Base-by-base conservation (phyloP, 176 grass and related monocot genomes). In the Cenchrus purpureus region DNA sequence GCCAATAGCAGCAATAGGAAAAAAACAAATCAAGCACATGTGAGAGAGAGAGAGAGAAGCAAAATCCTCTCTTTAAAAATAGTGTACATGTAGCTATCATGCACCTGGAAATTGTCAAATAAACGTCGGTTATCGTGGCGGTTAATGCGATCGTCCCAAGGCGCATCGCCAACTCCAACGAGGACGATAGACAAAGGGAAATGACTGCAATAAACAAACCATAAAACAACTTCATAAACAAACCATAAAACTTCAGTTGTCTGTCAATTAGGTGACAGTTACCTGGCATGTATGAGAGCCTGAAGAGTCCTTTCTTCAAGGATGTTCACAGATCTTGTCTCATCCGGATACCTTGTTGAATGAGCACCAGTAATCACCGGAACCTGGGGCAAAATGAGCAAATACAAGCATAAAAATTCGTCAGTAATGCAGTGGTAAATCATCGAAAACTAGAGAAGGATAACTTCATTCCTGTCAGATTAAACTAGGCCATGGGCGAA, bases 81-180 rank as follows among this genome's bases (percentile, higher is more conserved):
- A n/a, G 4, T 19, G 20, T 40, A 40, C 37, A 40, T 2, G 11
- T 25, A 16, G 22, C 28, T 50, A 28, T 15, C 4, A 4, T 17
- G 17, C 63, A 83, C 91, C 85, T 93, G 91, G 56, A 93, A 86
- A 58, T 93, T 93, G 49, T 93, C 83, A 16, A 93, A 93, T 1
- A 28, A 68, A 7, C 64, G 12, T 12, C 46, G 76, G 20, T 45
- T 22, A 42, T 88, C 56, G 7, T 88, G 62, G 59, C 83, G 83
- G 28, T 50, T 29, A 64, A 80, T 83, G 54, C 73, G 72, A 72
- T 83, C 73, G 17, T 86, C 82, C 92, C 86, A 91, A 66, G 88
- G 88, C 6, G 83, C 88, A 61, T 93, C 86, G 0, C 88, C 92
- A 5, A 94, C 92, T 67, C 92, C 92, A 14, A 88, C 80, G 3